These are phyloP conservation scores for Cicer judaicum DNA, from an alignment of 306 rosid genomes.

Conservation along the genomic window DNA sequence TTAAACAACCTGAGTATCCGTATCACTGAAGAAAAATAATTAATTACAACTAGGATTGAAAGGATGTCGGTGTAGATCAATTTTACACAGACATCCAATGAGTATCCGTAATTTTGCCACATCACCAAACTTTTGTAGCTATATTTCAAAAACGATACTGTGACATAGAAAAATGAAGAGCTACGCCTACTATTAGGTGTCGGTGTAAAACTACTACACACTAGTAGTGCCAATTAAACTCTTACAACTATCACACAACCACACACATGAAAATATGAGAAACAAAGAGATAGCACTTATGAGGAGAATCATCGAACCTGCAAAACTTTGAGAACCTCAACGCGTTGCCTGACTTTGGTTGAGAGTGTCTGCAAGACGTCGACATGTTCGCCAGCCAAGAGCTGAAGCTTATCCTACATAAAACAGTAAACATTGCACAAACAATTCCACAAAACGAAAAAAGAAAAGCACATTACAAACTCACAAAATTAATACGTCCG, in stretches of 20 bases:
- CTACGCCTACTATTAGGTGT: too few relatives aligned
- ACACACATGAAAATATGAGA: not conserved
- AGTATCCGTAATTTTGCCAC: too few relatives aligned
- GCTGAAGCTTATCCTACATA: constrained; percentile 56
- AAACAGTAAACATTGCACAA: constrained; percentile 25
- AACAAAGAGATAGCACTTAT: not conserved
- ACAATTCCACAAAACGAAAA: not conserved
- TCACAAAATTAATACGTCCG: not conserved
- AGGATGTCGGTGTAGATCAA: too few relatives aligned
- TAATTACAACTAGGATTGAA: too few relatives aligned
- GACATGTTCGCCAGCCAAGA: constrained; percentile 46
- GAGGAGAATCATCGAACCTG: constrained; percentile 49
- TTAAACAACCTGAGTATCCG: constrained; percentile 1
- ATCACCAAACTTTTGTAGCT: too few relatives aligned
- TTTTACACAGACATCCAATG: too few relatives aligned
- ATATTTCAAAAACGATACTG: too few relatives aligned
- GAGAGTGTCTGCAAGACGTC: constrained; percentile 51
- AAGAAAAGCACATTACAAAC: not conserved
- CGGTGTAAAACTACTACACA: too few relatives aligned
- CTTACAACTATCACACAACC: not conserved
- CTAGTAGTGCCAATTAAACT: too few relatives aligned
- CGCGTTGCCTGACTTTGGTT: constrained; percentile 52
- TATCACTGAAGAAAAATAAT: not conserved
- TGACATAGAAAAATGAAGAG: too few relatives aligned
- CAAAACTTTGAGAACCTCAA: constrained; percentile 51